Conservation (phyloP, 2,329 filamentous ascomycete genomes). For the Pestalotiopsis sp. region DNA sequence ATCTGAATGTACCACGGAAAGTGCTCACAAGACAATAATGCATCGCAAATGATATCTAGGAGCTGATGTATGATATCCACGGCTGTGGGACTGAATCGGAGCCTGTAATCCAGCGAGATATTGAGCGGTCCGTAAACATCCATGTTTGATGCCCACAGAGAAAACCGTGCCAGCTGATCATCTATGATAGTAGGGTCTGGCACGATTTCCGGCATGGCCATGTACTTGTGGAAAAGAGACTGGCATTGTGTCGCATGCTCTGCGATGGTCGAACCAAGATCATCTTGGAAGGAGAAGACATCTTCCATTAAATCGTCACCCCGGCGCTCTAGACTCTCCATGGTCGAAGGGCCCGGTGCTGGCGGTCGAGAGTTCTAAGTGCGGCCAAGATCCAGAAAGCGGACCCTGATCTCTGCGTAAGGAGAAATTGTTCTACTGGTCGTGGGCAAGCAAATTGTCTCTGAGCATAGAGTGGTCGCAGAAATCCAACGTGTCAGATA, state of each 20-base stretch:
- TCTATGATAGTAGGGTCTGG: conserved; percentile 31
- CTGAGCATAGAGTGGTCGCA: background rate
- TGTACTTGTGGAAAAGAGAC: conserved; percentile 27
- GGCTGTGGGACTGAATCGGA: conserved; percentile 29
- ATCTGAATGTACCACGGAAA: conserved; percentile 10
- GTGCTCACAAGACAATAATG: conserved; percentile 13
- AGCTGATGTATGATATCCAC: conserved; percentile 29
- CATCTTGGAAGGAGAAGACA: conserved; percentile 32
- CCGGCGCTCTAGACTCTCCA: conserved; percentile 9
- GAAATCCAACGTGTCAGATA: background rate
- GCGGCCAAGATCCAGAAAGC: too few relatives aligned
- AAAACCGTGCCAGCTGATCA: conserved; percentile 26
- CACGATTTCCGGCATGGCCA: conserved; percentile 25
- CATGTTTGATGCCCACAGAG: conserved; percentile 30
- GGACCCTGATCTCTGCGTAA: too few relatives aligned
- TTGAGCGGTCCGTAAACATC: conserved; percentile 30
- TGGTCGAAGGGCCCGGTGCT: background rate
- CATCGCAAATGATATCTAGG: conserved; percentile 20
- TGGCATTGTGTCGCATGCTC: conserved; percentile 30
- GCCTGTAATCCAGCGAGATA: conserved; percentile 32
- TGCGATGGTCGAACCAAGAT: conserved; percentile 29
- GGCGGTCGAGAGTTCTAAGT: background rate
- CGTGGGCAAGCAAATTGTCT: too few relatives aligned
- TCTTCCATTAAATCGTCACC: conserved; percentile 20
- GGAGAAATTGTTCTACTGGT: too few relatives aligned